Evolutionary conservation across 1,284 basidiomycete genomes (phyloP), one percentile per base, ranked within the genome.

Genomic region (Trametes hirsuta): DNA sequence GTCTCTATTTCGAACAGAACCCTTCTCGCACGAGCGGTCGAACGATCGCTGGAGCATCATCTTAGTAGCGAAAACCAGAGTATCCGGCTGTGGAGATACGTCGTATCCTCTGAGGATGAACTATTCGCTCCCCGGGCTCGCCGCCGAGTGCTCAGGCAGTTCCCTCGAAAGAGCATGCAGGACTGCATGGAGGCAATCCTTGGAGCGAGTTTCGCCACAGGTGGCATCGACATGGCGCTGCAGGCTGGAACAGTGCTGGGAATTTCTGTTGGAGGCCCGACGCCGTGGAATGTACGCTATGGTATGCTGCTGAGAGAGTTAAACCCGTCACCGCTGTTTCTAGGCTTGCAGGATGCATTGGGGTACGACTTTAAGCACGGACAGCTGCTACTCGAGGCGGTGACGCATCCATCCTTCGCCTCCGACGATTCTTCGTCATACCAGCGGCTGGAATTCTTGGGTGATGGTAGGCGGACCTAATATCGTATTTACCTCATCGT

Each of bases 131-230:
- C 74, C 24, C 64, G 53, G 6, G 69, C 68, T n/a, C 59, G 63
- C 53, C 69, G 77, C 61, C 54, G 62, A 46, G 67, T 67, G 12
- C 70, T 69, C 44, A 77, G 73, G 34, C 72, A 75, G 14, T 83
- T 87, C 62, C 82, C 88, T 3, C 80, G 90, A 39, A 76, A 91
- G 60, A 88, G 89, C 69, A 74, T 94, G 61, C 91, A 93, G 68
- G 93, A 95, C 69, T 91, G 89, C 66, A 90, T 93, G 84, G 93
- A 95, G 71, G 88, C 93, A 1, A 80, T 85, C 2, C 75, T 95
- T 1, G 93, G 91, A 10, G 92, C 90, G 0, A 82, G 84, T 37
- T 93, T 87, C 68, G 64, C 86, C 9, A 79, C 83, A 6, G 91
- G 90, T 10, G 91, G 91, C 0, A 83, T 94, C 36, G 71, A 80